These are phyloP conservation scores for Closterium sp. DNA, from an alignment of 139 green algal genomes.

Conservation along the genomic window DNA sequence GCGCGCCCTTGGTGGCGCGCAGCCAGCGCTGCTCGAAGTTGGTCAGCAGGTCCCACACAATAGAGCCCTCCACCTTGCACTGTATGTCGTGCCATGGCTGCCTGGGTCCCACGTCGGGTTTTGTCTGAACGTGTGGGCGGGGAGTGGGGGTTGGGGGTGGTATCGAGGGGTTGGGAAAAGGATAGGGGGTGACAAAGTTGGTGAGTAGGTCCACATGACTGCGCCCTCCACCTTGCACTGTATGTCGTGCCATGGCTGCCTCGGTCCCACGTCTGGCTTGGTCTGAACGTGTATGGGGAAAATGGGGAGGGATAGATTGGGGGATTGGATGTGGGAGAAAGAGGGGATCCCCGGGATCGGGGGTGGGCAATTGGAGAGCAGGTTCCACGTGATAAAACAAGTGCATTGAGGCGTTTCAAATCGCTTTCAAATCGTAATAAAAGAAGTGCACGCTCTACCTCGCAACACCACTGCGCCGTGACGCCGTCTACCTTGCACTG, in stretches of 20 bases:
- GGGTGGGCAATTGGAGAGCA: conserved; percentile 49
- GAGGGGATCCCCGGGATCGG: too few species aligned
- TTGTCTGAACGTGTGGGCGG: not conserved
- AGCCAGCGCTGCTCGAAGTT: conserved; percentile 63
- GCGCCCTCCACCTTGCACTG: not conserved
- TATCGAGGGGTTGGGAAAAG: not conserved
- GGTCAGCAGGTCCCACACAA: conserved; percentile 58
- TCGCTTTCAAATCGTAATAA: too few species aligned
- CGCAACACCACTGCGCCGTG: too few species aligned
- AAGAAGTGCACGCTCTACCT: too few species aligned
- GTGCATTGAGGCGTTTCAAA: too few species aligned
- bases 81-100: conserved; percentile 75
- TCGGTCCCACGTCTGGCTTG: too few species aligned
- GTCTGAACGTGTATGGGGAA: not conserved
- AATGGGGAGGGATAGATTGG: not conserved
- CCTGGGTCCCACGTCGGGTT: conserved; percentile 20
- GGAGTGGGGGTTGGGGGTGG: not conserved
- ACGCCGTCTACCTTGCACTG: conserved; percentile 61
- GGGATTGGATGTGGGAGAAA: too few species aligned
- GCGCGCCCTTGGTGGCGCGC: not conserved
- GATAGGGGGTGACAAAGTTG: not conserved
- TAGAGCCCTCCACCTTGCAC: conserved; percentile 56
- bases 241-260: not conserved
- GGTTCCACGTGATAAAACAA: too few species aligned
- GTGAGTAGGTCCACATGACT: not conserved